These are phyloP conservation scores for Ophiostoma pallidulum DNA, from an alignment of 2,329 filamentous ascomycete species.

Conservation along the genomic window DNA sequence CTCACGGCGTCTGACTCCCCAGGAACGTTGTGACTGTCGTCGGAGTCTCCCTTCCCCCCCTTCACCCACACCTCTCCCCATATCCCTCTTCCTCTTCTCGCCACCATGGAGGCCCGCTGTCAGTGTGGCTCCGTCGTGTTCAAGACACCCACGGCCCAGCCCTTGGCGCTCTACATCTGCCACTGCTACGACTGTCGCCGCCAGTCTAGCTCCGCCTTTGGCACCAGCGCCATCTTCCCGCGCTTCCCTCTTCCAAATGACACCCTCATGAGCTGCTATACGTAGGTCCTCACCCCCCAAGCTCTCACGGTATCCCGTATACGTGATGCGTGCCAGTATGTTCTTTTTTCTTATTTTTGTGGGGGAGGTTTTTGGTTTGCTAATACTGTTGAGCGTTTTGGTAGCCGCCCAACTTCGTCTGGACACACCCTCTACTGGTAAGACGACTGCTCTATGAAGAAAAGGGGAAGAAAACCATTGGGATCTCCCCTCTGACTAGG, in stretches of 20 bases:
- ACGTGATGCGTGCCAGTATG: too few species aligned
- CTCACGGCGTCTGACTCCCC: too few species aligned
- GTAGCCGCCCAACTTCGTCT: constrained; percentile 46
- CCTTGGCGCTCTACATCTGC: constrained; percentile 20
- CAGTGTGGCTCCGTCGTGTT: constrained; percentile 18
- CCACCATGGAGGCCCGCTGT: constrained; percentile 17
- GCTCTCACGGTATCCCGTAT: too few species aligned
- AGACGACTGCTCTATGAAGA: too few species aligned
- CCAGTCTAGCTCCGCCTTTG: constrained; percentile 40
- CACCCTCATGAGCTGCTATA: constrained; percentile 43
- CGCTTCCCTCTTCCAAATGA: constrained; percentile 47
- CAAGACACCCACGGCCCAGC: constrained; percentile 15
- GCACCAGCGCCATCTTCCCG: constrained; percentile 61
- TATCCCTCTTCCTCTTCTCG: neutral
- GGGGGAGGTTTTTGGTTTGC: too few species aligned
- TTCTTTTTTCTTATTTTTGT: too few species aligned
- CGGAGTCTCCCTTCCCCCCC: neutral
- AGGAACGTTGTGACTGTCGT: too few species aligned
- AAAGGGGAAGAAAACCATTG: too few species aligned
- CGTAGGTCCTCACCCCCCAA: constrained; percentile 40
- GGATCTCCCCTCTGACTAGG: neutral
- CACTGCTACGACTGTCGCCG: constrained; percentile 18
- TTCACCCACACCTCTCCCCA: neutral
- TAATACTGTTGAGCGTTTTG: neutral
- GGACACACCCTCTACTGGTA: constrained; percentile 52